These are phyloP conservation scores for Kockiozyma suomiensis DNA, from an alignment of 805 yeast genomes.

Conservation along the genomic window DNA sequence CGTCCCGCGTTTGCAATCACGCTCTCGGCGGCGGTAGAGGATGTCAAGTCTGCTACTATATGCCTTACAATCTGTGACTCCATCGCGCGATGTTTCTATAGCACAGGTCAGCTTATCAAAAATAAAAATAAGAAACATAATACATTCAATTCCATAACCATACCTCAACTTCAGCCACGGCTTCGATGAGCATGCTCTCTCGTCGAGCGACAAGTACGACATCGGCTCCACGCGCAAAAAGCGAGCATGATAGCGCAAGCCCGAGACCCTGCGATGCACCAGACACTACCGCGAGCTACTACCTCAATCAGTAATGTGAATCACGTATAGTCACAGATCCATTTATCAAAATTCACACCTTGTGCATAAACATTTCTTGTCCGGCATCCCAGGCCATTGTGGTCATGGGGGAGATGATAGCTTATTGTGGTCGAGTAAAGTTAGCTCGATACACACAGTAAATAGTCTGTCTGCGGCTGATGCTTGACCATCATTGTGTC, in stretches of 20 bases:
- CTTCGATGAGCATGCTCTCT: conserved; percentile 55
- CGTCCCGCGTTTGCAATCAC: conserved; percentile 47
- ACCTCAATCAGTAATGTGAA: background rate
- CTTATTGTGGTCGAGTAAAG: no score
- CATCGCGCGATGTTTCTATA: conserved; percentile 36
- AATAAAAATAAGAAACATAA: no score
- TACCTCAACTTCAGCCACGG: conserved; percentile 51
- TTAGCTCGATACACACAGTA: no score
- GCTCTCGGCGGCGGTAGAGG: conserved; percentile 52
- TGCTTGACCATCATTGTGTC: no score
- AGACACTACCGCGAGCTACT: conserved; percentile 65
- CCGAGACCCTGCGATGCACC: conserved; percentile 98
- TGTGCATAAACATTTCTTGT: conserved; percentile 6
- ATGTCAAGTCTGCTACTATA: conserved; percentile 66
- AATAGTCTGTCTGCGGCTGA: no score
- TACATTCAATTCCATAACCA: background rate
- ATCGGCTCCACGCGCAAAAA: conserved; percentile 58
- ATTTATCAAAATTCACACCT: background rate
- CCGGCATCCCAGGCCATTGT: background rate
- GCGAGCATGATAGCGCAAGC: conserved; percentile 65
- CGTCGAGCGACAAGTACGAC: conserved; percentile 81
- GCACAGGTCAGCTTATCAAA: background rate
- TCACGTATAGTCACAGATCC: background rate
- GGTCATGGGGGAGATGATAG: background rate
- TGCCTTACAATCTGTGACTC: conserved; percentile 47